These are phyloP conservation scores for Tricholoma bakamatsutake DNA, from an alignment of 768 basidiomycete genomes.

Conservation along the genomic window DNA sequence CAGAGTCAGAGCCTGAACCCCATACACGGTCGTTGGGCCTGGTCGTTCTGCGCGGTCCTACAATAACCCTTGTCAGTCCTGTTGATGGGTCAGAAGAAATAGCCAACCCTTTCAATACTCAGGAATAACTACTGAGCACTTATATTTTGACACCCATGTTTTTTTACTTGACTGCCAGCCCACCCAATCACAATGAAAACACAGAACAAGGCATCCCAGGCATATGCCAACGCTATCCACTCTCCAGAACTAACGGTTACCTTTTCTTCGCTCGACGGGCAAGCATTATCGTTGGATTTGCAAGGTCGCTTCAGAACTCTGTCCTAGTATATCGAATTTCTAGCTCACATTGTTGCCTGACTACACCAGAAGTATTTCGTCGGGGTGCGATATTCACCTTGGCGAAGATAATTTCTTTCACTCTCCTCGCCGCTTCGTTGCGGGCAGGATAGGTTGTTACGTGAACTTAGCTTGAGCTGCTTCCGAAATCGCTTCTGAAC, in stretches of 20 bases:
- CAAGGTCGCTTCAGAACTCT: neutral
- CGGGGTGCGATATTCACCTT: neutral
- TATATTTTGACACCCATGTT: neutral
- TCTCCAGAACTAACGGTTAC: too few species aligned
- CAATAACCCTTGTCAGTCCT: slow-evolving; percentile 89
- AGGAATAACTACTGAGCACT: slow-evolving; percentile 42
- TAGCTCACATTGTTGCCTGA: neutral
- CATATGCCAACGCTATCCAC: too few species aligned
- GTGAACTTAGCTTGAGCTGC: too few species aligned
- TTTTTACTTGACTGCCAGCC: neutral
- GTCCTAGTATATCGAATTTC: neutral
- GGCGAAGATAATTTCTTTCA: neutral
- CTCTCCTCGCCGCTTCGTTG: too few species aligned
- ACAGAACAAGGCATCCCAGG: neutral
- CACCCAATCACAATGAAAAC: neutral
- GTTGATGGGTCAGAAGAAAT: slow-evolving; percentile 96
- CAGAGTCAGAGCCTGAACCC: slow-evolving; percentile 50
- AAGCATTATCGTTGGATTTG: neutral
- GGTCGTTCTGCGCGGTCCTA: slow-evolving; percentile 89
- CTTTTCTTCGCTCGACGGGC: neutral
- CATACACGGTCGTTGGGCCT: slow-evolving; percentile 69
- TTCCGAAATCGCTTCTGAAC: too few species aligned
- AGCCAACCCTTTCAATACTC: slow-evolving; percentile 77
- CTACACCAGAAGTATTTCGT: neutral
- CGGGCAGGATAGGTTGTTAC: too few species aligned